Base-by-base conservation (phyloP, 2,329 filamentous ascomycete genomes). In the Penicillium sp. region DNA sequence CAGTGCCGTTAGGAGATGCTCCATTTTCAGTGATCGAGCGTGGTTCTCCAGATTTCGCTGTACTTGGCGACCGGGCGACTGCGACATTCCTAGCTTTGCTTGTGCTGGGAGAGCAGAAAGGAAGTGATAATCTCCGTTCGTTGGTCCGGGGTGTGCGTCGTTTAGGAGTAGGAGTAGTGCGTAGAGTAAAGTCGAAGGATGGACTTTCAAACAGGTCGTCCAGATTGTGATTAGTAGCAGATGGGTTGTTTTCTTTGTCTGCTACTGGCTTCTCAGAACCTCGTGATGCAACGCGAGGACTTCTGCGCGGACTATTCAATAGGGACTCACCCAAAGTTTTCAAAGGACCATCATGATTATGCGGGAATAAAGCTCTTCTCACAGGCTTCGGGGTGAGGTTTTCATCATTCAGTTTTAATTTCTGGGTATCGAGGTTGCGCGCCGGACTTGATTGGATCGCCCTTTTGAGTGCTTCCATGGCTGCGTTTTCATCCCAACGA, bases 121-220 rank as follows among this genome's bases (percentile, higher is more conserved):
- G 77, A 57, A 72, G 65, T 60, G 70, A 76, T 70, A 64, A 61
- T 28, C 69, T 64, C 51, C 69, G 71, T 47, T 74, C 69, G 12
- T 63, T 63, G 21, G 64, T 45, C 61, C 63, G 77, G 60, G 61
- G 86, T 66, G 81, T 81, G 33, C 80, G 84, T 62, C 81, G 83
- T 38, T 74, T 73, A 51, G 76, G 77, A 35, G 75, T 71, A 56
- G 77, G 73, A 67, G 79, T 81, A 81, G 82, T 58, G 79, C 79
- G 59, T 79, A 83, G 3, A 78, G 85, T 52, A 75, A 85, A 52
- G 73, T 71, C 68, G 78, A 63, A 79, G 69, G 63, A 66, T 60
- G 55, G 74, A 54, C 87, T 80, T 56, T 86, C 85, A 64, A 94
- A 92, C 4, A 94, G 79, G 50, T 81, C 78, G 42, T 84, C 81